A percentile compares a stretch with the other conserved stretches of the same genome.
These are phyloP conservation scores for Calonectria pauciramosa DNA, from an alignment of 2,329 filamentous ascomycete species.

Conservation along the genomic window DNA sequence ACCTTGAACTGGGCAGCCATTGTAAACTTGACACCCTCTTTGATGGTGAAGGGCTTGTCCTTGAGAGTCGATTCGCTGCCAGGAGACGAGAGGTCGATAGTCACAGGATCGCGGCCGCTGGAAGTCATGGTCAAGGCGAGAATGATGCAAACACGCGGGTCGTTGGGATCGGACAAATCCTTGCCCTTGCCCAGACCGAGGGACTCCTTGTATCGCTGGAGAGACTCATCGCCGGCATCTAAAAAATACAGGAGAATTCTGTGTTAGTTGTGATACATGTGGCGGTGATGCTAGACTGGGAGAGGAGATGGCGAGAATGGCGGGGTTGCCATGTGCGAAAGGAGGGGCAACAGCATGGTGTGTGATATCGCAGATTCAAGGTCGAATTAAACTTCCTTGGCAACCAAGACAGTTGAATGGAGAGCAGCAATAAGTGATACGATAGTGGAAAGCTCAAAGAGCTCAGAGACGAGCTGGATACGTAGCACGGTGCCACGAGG, in stretches of 20 bases:
- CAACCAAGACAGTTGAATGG: background rate
- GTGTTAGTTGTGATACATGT: slow-evolving; percentile 35
- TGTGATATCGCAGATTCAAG: background rate
- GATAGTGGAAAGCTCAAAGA: background rate
- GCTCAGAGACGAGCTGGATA: background rate
- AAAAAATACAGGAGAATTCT: slow-evolving; percentile 24
- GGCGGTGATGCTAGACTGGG: background rate
- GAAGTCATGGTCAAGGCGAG: slow-evolving; percentile 90
- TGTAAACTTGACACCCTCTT: slow-evolving; percentile 93
- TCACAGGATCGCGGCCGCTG: slow-evolving; percentile 84
- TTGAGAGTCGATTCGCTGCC: slow-evolving; percentile 84
- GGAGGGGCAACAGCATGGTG: background rate
- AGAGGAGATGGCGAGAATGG: slow-evolving; percentile 14
- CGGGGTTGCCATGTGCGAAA: slow-evolving; percentile 21
- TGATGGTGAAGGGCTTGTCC: slow-evolving; percentile 95
- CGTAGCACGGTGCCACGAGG: slow-evolving; percentile 2
- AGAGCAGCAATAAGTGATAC: background rate
- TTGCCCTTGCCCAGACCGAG: slow-evolving; percentile 85
- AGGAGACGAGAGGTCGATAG: slow-evolving; percentile 85
- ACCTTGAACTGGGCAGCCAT: slow-evolving; percentile 97
- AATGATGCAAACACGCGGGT: slow-evolving; percentile 94
- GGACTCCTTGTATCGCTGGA: slow-evolving; percentile 97
- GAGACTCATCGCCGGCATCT: slow-evolving; percentile 87
- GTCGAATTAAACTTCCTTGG: background rate
- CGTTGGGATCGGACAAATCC: slow-evolving; percentile 81